Percentiles rank a stretch among this genome's conserved stretches.
Evolutionary conservation across 2,329 filamentous ascomycete species (phyloP).

Genomic region (Aaosphaeria pasadenensis): DNA sequence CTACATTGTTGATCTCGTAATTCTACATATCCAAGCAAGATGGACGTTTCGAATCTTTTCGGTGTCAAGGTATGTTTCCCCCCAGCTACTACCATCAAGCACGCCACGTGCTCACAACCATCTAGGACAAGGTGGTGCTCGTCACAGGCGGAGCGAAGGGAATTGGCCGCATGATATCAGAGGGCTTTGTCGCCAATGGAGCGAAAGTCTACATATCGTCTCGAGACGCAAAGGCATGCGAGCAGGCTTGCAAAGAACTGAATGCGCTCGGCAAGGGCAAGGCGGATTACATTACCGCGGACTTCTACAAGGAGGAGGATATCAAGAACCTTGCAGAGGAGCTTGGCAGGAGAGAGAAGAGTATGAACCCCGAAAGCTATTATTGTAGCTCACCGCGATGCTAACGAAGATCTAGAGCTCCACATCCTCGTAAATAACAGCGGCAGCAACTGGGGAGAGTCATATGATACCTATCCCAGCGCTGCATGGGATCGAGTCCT

Average conservation of each 20-base stretch:
- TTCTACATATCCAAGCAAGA: slow-evolving; percentile 9
- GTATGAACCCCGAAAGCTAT: slow-evolving; percentile 17
- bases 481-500: slow-evolving; percentile 56
- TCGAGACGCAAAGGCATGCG: slow-evolving; percentile 59
- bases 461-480: slow-evolving; percentile 56
- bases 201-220: slow-evolving; percentile 69
- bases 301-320: slow-evolving; percentile 62
- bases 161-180: slow-evolving; percentile 67
- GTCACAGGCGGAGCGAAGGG: slow-evolving; percentile 51
- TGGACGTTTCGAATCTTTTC: slow-evolving; percentile 37
- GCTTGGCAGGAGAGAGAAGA: slow-evolving; percentile 50
- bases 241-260: slow-evolving; percentile 57
- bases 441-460: slow-evolving; percentile 63
- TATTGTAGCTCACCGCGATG: slow-evolving; percentile 1
- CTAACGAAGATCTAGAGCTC: slow-evolving; percentile 38
- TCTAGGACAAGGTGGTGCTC: slow-evolving; percentile 44
- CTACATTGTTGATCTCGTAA: too few species aligned
- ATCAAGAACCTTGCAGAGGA: slow-evolving; percentile 58
- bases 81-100: background rate
- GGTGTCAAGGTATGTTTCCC: slow-evolving; percentile 29
- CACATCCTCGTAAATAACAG: slow-evolving; percentile 66
- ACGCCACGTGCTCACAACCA: background rate
- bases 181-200: slow-evolving; percentile 63
- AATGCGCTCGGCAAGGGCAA: slow-evolving; percentile 55
- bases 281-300: slow-evolving; percentile 59